These are phyloP conservation scores for Raffaelea ambrosiae DNA, from an alignment of 2,329 filamentous ascomycete species.

Conservation along the genomic window DNA sequence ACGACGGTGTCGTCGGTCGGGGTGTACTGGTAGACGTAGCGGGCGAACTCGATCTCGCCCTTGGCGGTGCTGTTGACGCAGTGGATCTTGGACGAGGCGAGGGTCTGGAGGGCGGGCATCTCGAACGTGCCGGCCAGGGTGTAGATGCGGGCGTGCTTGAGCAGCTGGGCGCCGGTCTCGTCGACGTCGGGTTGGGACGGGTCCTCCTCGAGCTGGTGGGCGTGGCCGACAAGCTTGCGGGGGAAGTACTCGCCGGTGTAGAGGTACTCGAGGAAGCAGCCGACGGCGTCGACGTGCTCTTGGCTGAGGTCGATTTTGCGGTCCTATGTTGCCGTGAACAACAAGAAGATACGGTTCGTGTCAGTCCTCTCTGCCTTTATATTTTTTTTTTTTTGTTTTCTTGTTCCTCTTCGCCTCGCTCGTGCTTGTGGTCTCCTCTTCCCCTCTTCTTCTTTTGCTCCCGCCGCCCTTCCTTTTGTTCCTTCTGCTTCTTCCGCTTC, in stretches of 20 bases:
- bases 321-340: constrained; percentile 29
- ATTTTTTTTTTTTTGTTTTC: too few relatives aligned
- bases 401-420: too few relatives aligned
- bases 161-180: constrained; percentile 70
- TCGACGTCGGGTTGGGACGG: constrained; percentile 58
- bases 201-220: constrained; percentile 60
- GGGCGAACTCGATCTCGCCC: constrained; percentile 85
- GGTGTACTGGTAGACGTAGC: constrained; percentile 81
- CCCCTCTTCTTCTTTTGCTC: not conserved
- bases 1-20: constrained; percentile 60
- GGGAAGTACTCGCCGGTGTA: constrained; percentile 88
- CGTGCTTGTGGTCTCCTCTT: too few relatives aligned
- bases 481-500: not conserved
- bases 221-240: constrained; percentile 49
- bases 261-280: constrained; percentile 73
- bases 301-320: constrained; percentile 60
- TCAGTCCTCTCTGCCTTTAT: too few relatives aligned
- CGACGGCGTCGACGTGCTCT: constrained; percentile 65
- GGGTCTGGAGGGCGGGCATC: constrained; percentile 57
- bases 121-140: constrained; percentile 76
- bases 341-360: too few relatives aligned
- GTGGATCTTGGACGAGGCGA: constrained; percentile 86
- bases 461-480: not conserved
- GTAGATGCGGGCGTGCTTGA: constrained; percentile 85
- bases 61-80: constrained; percentile 79